These are phyloP conservation scores for Antitrichia curtipendula DNA, from an alignment of 225 moss, liverwort and hornwort genomes.

Conservation along the genomic window DNA sequence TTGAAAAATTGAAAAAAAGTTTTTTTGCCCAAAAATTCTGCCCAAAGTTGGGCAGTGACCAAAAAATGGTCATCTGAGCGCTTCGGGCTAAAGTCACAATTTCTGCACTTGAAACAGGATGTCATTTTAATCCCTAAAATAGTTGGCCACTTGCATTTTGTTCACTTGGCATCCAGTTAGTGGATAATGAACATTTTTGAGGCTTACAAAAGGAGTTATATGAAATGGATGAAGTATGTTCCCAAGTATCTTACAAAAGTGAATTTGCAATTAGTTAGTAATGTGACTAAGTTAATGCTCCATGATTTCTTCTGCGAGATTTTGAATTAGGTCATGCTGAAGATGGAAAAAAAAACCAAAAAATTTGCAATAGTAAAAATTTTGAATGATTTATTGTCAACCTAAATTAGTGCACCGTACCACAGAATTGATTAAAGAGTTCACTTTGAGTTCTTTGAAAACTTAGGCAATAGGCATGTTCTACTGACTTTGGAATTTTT, in stretches of 20 bases:
- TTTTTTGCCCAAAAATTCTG: no score
- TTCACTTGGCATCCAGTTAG: neutral
- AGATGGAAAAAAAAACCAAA: neutral
- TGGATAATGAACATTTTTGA: neutral
- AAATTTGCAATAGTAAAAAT: neutral
- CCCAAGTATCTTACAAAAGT: neutral
- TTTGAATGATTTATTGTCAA: accelerated
- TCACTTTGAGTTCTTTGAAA: neutral
- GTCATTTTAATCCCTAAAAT: neutral
- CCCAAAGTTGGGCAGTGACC: no score
- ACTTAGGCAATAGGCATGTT: accelerated
- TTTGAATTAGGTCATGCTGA: no score
- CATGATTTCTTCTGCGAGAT: neutral
- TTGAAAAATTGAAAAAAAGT: no score
- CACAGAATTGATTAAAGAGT: accelerated
- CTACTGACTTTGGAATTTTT: no score
- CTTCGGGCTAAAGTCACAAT: no score
- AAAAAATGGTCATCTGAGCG: no score
- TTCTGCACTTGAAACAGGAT: neutral
- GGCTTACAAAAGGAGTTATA: neutral
- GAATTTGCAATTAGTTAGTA: accelerated
- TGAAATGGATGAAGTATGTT: neutral
- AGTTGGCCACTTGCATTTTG: neutral
- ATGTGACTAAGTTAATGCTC: neutral
- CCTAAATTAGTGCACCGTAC: neutral